Evolutionary conservation across 345 rosid species (phyloP), one percentile per base, ranked within the genome.

Genomic region (Corchorus capsularis): DNA sequence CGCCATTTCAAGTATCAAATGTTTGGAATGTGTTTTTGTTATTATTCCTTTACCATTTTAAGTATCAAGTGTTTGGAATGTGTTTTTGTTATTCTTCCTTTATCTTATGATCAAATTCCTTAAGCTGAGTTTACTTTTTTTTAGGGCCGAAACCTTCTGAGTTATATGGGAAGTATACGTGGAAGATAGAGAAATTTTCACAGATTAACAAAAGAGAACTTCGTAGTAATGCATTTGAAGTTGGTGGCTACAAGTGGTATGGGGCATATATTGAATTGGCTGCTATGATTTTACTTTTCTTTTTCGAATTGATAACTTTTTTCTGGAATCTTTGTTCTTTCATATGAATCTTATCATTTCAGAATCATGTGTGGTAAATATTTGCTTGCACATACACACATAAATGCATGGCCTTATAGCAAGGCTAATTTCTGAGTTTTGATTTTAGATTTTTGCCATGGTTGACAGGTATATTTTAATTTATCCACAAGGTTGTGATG

Each of bases 171-270:
- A 92, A 71, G 75, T 37, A 84, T 80, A 92, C 96, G n/a, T 95
- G 98, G 99, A 90, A 85, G 90, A 95, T 95, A 77, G 92, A 88
- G 59, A 91, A 92, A 17, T 95, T 90, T 82, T 95, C 98, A 19
- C 90, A 93, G 86, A 88, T 86, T 76, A 91, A 83, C 82, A 89
- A 93, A 86, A 83, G 92, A 55, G 98, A 91, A 82, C 93, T 90
- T 66, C 92, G 93, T 75, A 86, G 99, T 63, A 76, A 64, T 84
- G 85, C 85, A 69, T 95, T 95, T 87, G 93, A 89, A 76, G 96
- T 89, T 79, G 99, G 97, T 35, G 94, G 98, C 82, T 91, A 88
- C 88, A 88, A 93, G 85, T 93, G 98, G 97, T 95, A 90, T 59
- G 90, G 8, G 52, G 53, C 35, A 82, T 79, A 53, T 67, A 71